Base-by-base conservation (phyloP, 2,329 filamentous ascomycete species). In the Dothistroma septosporum region DNA sequence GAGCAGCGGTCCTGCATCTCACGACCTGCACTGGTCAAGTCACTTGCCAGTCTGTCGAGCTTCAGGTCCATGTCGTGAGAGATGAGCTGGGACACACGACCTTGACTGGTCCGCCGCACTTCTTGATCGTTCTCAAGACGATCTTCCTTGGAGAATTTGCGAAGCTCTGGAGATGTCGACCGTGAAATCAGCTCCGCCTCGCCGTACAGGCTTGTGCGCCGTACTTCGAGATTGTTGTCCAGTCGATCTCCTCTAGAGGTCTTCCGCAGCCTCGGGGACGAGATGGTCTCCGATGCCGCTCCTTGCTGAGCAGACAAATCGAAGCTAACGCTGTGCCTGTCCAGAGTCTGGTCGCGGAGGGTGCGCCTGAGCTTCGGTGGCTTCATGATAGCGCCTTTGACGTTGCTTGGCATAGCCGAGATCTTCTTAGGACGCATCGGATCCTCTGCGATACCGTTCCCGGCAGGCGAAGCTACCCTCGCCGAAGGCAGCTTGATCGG, bases 161-260 rank as follows among this genome's bases (percentile, higher is more conserved):
- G 56, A 16, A 69, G 52, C 22, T 52, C 53, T 28, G 62, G 66
- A 33, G 60, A 59, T 2, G 2, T 52, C 21, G 7, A 19, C 24
- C 32, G 19, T 52, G 61, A 49, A 14, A 32, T 53, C 24, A 46
- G 48, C 48, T 61, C 49, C 11, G 55, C 31, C 50, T 63, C 63
- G 31, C 59, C 57, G 12, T 53, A 47, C 11, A 63, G 46, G 50
- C 61, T 68, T 4, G 61, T 67, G 14, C 64, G 60, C 11, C 62
- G 59, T 8, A 68, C 59, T n/a, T 63, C 57, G 16, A 53, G 28
- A 33, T 68, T 65, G 16, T 61, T 61, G 44, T 67, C 59, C 35
- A 69, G 47, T 11, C 63, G 62, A 28, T 59, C 56, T 11, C 64
- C 67, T 21, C 47, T 52, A 11, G 67, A 68, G 14, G 59, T 65